These are phyloP conservation scores for Auricularia cornea DNA, from an alignment of 768 basidiomycete genomes.

Conservation along the genomic window DNA sequence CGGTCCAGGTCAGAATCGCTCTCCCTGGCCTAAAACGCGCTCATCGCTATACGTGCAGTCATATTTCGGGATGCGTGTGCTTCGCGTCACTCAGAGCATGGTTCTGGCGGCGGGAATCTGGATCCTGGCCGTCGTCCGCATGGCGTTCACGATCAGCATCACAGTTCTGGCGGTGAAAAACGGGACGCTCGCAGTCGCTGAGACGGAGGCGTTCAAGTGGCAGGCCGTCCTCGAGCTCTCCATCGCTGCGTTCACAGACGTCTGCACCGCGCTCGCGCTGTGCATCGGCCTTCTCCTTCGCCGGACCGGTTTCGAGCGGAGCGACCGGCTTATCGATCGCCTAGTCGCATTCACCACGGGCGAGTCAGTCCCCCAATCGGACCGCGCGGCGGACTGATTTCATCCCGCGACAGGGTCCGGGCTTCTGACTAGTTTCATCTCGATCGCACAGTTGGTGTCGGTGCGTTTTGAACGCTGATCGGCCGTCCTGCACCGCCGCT, in stretches of 20 bases:
- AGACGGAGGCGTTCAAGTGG: neutral
- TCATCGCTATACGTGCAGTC: neutral
- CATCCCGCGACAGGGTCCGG: neutral
- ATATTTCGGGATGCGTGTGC: neutral
- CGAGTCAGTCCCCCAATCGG: neutral
- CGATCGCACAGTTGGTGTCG: neutral
- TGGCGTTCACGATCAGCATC: neutral
- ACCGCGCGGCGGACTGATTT: neutral
- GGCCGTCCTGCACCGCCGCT: neutral
- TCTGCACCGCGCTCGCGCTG: neutral
- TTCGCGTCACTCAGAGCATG: neutral
- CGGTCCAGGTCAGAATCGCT: neutral
- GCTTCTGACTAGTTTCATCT: neutral
- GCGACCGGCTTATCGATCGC: neutral
- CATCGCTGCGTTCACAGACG: neutral
- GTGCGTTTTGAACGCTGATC: neutral
- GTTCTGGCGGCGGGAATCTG: neutral
- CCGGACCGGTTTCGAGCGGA: neutral
- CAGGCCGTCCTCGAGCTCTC: neutral
- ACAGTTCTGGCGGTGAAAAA: neutral
- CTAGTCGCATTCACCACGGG: neutral
- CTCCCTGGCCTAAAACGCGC: too few species aligned
- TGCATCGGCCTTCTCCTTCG: neutral
- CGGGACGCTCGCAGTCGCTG: neutral
- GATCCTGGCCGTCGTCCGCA: neutral